Evolutionary conservation across 345 rosid species (phyloP), one percentile per base, ranked within the genome.

Genomic region (Crucihimalaya himalaica): DNA sequence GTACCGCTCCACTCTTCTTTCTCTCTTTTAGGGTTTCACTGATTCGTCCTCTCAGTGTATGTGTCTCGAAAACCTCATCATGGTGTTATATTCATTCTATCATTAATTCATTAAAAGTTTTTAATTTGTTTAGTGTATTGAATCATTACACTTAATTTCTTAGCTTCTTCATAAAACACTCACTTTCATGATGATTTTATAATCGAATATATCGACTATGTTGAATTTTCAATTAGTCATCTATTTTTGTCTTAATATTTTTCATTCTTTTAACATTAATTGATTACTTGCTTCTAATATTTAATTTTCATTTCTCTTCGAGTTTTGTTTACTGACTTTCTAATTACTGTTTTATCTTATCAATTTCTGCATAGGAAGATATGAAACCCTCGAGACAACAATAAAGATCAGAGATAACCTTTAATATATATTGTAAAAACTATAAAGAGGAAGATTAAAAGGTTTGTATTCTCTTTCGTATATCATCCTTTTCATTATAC

Each of bases 391-490:
- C 23, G 27, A 75, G 40, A 60, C 25, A 56, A 55, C 66, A 60
- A 8, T 50, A 71, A 68, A 58, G 28, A 18, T n/a, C n/a, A n/a
- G n/a, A n/a, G n/a, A n/a, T n/a, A n/a, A n/a, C n/a, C n/a, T n/a
- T n/a, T n/a, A n/a, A n/a, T n/a, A n/a, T n/a, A n/a, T n/a, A n/a
- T n/a, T n/a, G n/a, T n/a, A n/a, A n/a, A n/a, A n/a, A n/a, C n/a
- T n/a, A 11, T 70, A 70, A 68, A 58, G 28, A 18, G 23, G 40
- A 43, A 52, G 48, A 55, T 68, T 34, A 53, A 54, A 76, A 76
- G 79, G 75, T 69, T 62, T 62, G 74, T n/a, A 68, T 62, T 63
- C 34, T 74, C 72, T 25, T 25, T 66, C 42, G 64, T 45, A 46
- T 48, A 6, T 43, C 11, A 34, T 42, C 40, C 12, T 52, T 60